Evolutionary conservation across 192 early-diverging fungal species (phyloP), one percentile per base, ranked within the genome.

Genomic region (Coemansia furcata): DNA sequence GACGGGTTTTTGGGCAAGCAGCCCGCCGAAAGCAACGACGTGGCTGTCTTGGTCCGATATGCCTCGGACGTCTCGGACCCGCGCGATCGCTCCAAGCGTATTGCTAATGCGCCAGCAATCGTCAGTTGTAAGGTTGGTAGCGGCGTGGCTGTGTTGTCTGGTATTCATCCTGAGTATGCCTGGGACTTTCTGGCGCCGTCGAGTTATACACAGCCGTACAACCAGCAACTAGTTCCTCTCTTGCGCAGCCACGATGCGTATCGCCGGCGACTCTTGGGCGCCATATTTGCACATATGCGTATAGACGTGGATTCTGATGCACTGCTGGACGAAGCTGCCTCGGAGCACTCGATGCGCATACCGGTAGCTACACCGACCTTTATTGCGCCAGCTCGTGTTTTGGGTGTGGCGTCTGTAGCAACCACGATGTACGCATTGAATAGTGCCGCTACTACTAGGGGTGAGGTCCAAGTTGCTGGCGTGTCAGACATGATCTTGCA

Each of bases 81-180:
- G 6, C 44, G 37, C 19, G 62, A 83, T 30, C 81, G 81, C 8
- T 17, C 57, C 0, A 62, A 65, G 57, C 68, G 44, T 1, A 62
- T 83, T 14, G 26, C 65, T 71, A 23, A 62, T 35, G 77, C 81
- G 8, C 47, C 77, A 4, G 93, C 94, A 0, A 85, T 92, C 35
- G 80, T 97, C 6, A 80, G 84, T 55, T 91, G 89, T 70, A 64
- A 60, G 7, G 83, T 92, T 3, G 94, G 94, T 6, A 69, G 76
- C 1, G 91, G 91, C 7, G 29, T 68, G 3, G 94, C 93, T 0
- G 73, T 96, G 1, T 65, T 98, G 29, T 77, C 88, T 19, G 95
- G 94, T 11, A 75, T 92, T 36, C 96, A 98, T 65, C 83, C 94
- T 21, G 96, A 97, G 70, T 93, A 91, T 70, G 86, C 86, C 33